Base-by-base conservation (phyloP, 768 basidiomycete species). In the Kwoniella sp. region DNA sequence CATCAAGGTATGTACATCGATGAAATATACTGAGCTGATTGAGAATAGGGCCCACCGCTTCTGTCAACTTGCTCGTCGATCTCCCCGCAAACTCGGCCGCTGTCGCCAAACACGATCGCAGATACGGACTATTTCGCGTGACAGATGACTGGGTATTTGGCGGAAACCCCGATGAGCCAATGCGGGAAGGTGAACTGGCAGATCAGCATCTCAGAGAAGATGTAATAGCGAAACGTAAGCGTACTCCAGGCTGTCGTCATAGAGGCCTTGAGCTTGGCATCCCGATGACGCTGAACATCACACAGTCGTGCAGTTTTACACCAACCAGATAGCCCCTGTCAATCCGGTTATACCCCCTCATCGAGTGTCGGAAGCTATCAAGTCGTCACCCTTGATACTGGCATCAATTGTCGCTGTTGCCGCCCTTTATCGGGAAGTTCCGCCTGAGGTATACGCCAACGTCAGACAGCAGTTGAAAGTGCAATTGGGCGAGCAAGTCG, bases 121-220 rank as follows among this genome's bases (percentile, higher is more conserved):
- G 47, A 27, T 63, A 63, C 30, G 61, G 61, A 2, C 25, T 56
- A 19, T 63, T 63, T 33, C 44, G 61, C 24, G 55, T 63, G 19
- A 63, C 61, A 5, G 61, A 63, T 21, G 61, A 55, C 1, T 56
- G 61, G 61, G 61, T 63, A 8, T 63, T 49, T 40, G 61, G 61
- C 5, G 55, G 54, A 1, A 56, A 63, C 26, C 29, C 61, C 19
- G 61, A 55, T 49, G 27, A 56, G 22, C 55, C 55, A 21, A 55
- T 56, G 55, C 55, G 55, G 19, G 61, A 63, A 9, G 54, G 51
- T 8, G 36, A 55, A n/a, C 19, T 63, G 5, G 47, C 54, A 12
- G 54, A 63, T 22, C 55, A 63, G 22, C 61, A 63, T 9, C 26
- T 63, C 1, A 55, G 61, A 36, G 61, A 63, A 13, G 61, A 63